Evolutionary conservation across 129 eudicot species (phyloP), one percentile per base, ranked within the genome.

Genomic region (Silybum marianum): DNA sequence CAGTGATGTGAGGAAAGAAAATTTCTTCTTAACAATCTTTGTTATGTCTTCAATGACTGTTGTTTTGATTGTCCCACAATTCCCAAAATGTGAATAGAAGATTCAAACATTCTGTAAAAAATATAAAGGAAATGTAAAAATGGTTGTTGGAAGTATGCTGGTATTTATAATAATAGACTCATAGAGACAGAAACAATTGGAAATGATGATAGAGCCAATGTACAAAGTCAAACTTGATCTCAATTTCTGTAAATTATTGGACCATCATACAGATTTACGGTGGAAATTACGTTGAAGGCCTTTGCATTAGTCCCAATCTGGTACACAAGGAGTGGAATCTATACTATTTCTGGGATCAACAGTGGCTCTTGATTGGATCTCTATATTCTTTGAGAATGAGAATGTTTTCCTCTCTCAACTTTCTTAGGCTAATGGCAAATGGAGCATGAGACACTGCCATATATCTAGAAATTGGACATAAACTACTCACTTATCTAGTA

Each of bases 141-240:
- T 69, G 69, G 78, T 39, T 58, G 9, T 54, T 76, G 78, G 77
- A 36, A 24, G 18, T 34, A 36, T 83, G 71, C 9, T 51, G 44
- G 69, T 77, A 83, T 71, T 39, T 83, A 83, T 77, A 77, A 71
- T 26, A 30, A 73, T 7, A 36, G 86, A 76, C n/a, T n/a, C n/a
- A n/a, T n/a, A n/a, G n/a, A n/a, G 58, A 83, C 74, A 71, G 23
- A 77, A 60, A 77, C 82, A 83, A 78, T 83, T 83, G 82, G 86
- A 71, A 44, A 71, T 58, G 54, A 77, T 44, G 81, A 71, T 72
- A 60, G 78, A 76, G 73, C 60, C 78, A 71, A 54, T 77, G 78
- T 25, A 83, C 69, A 83, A 16, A 77, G 72, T 72, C 67, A 71
- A 77, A 62, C 18, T 77, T 83, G 82, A 77, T 78, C 19, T 60